Conservation (phyloP, 1,284 basidiomycete species). For the Austroboletus niveus region DNA sequence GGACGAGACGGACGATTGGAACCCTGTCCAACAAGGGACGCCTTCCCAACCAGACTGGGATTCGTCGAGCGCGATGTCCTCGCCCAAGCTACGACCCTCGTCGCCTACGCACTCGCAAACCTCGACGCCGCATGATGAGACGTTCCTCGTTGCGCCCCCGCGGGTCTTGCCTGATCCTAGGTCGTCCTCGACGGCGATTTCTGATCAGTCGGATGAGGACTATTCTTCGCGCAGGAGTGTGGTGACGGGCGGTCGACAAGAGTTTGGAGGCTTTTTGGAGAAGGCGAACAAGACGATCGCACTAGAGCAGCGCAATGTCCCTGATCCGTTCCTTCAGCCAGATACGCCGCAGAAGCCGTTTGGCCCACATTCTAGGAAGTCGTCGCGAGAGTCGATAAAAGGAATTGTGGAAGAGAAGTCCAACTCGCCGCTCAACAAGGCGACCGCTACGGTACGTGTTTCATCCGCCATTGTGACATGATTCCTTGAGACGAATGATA, state of each 20-base stretch:
- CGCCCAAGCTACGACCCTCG: conserved; percentile 30
- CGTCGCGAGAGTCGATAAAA: conserved; percentile 84
- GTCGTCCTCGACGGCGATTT: conserved; percentile 23
- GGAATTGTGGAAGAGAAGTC: conserved; percentile 88
- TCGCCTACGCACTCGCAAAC: conserved; percentile 50
- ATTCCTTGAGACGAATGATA: too few species aligned
- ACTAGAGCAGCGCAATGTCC: conserved; percentile 68
- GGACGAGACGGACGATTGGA: conserved; percentile 54
- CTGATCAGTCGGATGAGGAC: conserved; percentile 50
- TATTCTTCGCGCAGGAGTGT: conserved; percentile 45
- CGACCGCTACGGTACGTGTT: conserved; percentile 73
- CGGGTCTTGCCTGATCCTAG: conserved; percentile 17
- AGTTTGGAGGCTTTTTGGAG: conserved; percentile 77
- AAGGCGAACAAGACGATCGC: conserved; percentile 81
- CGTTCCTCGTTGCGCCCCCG: conserved; percentile 28
- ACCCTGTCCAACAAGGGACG: conserved; percentile 48
- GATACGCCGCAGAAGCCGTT: conserved; percentile 69
- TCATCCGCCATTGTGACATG: background rate
- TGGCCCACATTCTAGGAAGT: conserved; percentile 73
- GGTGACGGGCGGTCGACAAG: conserved; percentile 36
- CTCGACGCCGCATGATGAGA: conserved; percentile 41
- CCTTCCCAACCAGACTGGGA: conserved; percentile 59
- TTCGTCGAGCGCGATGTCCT: conserved; percentile 34
- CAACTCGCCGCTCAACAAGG: conserved; percentile 88
- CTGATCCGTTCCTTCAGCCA: conserved; percentile 74